Conservation (phyloP, 116 monocot genomes). For the Posidonia oceanica region DNA sequence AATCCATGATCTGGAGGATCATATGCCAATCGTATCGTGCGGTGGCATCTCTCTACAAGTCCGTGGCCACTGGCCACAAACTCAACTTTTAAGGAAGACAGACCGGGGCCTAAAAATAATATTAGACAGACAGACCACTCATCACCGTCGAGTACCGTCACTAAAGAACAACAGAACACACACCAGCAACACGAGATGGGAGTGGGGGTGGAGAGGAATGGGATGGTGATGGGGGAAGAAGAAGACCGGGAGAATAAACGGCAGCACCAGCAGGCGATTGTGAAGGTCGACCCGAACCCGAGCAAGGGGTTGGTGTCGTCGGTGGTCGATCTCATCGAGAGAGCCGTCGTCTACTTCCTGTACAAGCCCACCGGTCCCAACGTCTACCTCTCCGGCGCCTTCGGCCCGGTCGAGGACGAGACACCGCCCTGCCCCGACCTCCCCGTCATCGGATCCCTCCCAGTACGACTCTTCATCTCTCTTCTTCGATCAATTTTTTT, state of each 20-base stretch:
- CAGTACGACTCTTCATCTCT: slow-evolving; percentile 17
- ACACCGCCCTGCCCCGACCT: slow-evolving; percentile 57
- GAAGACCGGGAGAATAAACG: not conserved
- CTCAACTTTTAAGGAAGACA: too few relatives aligned
- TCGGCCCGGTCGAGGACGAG: slow-evolving; percentile 58
- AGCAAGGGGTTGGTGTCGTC: slow-evolving; percentile 46
- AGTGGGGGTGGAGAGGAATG: not conserved
- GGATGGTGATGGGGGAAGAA: not conserved
- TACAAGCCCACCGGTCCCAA: slow-evolving; percentile 29
- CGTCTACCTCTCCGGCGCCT: slow-evolving; percentile 60
- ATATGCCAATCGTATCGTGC: too few relatives aligned
- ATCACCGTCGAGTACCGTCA: too few relatives aligned
- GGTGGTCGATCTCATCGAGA: slow-evolving; percentile 59
- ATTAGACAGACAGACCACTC: too few relatives aligned
- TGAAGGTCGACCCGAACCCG: slow-evolving; percentile 38
- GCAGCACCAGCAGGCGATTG: not conserved
- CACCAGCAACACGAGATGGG: too few relatives aligned
- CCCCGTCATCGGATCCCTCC: slow-evolving; percentile 51
- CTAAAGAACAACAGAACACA: too few relatives aligned
- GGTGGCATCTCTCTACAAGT: too few relatives aligned
- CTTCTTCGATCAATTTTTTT: too few relatives aligned
- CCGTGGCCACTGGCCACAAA: too few relatives aligned
- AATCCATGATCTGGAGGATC: too few relatives aligned
- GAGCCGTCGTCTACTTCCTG: slow-evolving; percentile 27
- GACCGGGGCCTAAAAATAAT: too few relatives aligned